Conservation (phyloP, 2,329 filamentous ascomycete genomes). For the Onygena corvina region DNA sequence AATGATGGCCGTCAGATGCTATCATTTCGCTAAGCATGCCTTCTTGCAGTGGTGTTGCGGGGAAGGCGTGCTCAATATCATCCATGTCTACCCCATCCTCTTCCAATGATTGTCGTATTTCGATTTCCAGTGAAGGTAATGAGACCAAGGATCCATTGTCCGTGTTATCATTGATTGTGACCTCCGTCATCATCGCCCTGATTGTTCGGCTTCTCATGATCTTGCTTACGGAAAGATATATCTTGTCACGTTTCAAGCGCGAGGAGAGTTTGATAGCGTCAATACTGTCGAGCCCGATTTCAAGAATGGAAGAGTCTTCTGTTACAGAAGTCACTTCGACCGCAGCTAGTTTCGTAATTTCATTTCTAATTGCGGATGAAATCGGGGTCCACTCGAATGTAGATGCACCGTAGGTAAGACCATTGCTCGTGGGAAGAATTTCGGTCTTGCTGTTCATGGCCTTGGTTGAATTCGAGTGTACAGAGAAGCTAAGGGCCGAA, state of each 20-base stretch:
- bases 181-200: constrained; percentile 40
- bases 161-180: constrained; percentile 14
- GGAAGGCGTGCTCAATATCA: constrained; percentile 50
- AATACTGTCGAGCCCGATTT: constrained; percentile 82
- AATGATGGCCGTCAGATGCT: constrained; percentile 57
- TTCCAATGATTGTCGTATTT: constrained; percentile 32
- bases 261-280: constrained; percentile 77
- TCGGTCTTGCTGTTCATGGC: background rate
- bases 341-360: constrained; percentile 52
- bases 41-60: constrained; percentile 74
- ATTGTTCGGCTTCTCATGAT: constrained; percentile 65
- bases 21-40: constrained; percentile 75
- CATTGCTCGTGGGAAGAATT: background rate
- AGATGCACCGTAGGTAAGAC: background rate
- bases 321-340: constrained; percentile 42
- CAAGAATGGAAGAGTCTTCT: constrained; percentile 55
- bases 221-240: constrained; percentile 57
- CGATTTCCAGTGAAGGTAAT: constrained; percentile 13
- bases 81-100: constrained; percentile 27
- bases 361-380: constrained; percentile 44
- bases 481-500: background rate
- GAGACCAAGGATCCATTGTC: background rate
- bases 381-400: constrained; percentile 48
- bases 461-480: background rate
- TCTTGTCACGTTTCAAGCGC: constrained; percentile 48